Conservation (phyloP, 805 yeast genomes). For the Wickerhamiella cacticola region DNA sequence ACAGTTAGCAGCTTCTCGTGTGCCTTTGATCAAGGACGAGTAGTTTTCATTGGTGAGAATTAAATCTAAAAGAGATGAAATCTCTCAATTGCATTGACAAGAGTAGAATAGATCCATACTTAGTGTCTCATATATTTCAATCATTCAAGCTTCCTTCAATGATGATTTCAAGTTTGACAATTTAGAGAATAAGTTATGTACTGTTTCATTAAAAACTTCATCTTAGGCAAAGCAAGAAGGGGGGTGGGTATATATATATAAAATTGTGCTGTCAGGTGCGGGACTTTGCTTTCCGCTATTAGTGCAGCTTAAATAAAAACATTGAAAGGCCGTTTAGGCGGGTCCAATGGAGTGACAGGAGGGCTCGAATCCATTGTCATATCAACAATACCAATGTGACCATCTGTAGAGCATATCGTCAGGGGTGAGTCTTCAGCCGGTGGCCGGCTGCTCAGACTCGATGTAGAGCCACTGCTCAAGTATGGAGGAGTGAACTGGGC, state of each 20-base stretch:
- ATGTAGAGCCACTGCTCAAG: conserved; percentile 11
- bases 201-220: not conserved
- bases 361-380: conserved; percentile 9
- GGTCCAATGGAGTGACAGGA: conserved; percentile 14
- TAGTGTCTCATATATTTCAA: not conserved
- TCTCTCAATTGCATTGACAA: too few relatives aligned
- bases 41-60: not conserved
- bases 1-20: not conserved
- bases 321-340: conserved; percentile 17
- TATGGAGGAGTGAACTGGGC: conserved; percentile 13
- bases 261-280: conserved; percentile 1
- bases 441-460: conserved; percentile 10
- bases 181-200: not conserved
- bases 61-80: too few relatives aligned
- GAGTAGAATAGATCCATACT: too few relatives aligned
- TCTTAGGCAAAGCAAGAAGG: not conserved
- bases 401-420: conserved; percentile 10
- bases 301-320: conserved; percentile 8
- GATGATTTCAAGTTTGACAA: too few relatives aligned
- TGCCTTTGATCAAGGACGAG: not conserved
- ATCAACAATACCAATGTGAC: conserved; percentile 8
- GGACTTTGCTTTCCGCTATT: conserved; percentile 1
- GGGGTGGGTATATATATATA: not conserved
- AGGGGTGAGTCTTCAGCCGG: conserved; percentile 14
- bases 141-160: too few relatives aligned